Base-by-base conservation (phyloP, 179 eudicot genomes). In the Pouteria campechiana region DNA sequence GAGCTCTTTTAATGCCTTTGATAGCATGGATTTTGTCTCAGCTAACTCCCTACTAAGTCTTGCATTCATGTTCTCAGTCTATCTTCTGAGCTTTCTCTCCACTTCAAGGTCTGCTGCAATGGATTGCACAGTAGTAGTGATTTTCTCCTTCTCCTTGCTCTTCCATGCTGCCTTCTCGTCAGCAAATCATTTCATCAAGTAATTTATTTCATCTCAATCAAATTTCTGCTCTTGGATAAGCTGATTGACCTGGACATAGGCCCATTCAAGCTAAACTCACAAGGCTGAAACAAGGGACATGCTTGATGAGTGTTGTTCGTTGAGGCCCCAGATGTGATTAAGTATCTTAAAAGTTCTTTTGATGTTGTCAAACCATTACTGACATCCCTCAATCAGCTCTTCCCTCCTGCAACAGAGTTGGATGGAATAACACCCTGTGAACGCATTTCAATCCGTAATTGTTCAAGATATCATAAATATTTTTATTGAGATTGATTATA, bases 261-360 rank as follows among this genome's bases (percentile, higher is more conserved):
- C 85, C 33, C 78, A 61, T 20, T 78, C 78, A 15, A 88, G 72
- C 73, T 88, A 94, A 11, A 64, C 64, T 48, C 58, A 68, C 10
- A 88, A 55, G 6, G 94, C 92, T 11, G 93, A 73, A 39, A 76
- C 66, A 15, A 88, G 62, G 34, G 93, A 78, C 42, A 64, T 32
- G 46, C 70, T 64, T 3, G 88, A 75, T 1, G 93, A 67, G 40
- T 66, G 68, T 13, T 62, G 73, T 27, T 69, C 69, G 31, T 80
- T 85, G 8, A 65, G 67, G 11, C 61, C 55, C 55, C 67, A 61
- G 36, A 80, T 48, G 29, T 69, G 68, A 48, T 32, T 69, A 55
- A 84, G 13, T 10, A 80, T 81, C 84, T 89, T n/a, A 76, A 77
- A 17, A 89, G 72, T 61, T 84, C 95, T 66, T 81, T 89, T 3